Evolutionary conservation across 176 grass and related monocot genomes (phyloP), one percentile per base, ranked within the genome.

Genomic region (Bonia amplexicaulis): DNA sequence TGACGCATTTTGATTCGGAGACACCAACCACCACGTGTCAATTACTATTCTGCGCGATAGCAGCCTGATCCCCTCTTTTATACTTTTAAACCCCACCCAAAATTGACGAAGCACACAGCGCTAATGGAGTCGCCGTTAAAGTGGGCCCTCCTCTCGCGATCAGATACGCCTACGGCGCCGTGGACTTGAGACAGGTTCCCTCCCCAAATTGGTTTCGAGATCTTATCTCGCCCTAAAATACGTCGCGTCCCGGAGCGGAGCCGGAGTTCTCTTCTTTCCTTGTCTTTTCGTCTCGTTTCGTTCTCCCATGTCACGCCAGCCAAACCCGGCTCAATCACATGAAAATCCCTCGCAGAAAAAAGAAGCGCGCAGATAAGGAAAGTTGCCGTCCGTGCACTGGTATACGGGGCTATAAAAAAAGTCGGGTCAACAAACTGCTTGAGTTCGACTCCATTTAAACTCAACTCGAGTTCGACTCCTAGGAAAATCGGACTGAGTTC

Each of bases 151-250:
- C 71, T 68, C 61, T 63, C 11, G 12, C 46, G 46, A 48, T 66
- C 78, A 68, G 79, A 77, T 88, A 77, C 67, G 31, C 29, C 72
- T 80, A 67, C 60, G 71, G 40, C 49, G 71, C 20, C 70, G 78
- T 87, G 70, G 78, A 81, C 70, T 68, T 66, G 31, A 19, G 85
- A 53, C 69, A 75, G 25, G 59, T 69, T 69, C 17, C 78, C 70
- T 72, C 81, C 67, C 80, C 75, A 26, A 76, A 64, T 55, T 46
- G 31, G 74, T 5, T 23, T 58, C 7, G n/a, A 31, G 42, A 69
- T 46, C 79, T 88, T 77, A 83, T 82, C 85, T 20, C 37, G 39
- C 13, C 72, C 75, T 81, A 59, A 61, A 82, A 8, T 67, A 75
- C 54, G n/a, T 48, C 27, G 58, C 71, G 57, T 59, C 41, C 12